A percentile compares a stretch with the other conserved stretches of the same genome.
Evolutionary conservation across 768 basidiomycete species (phyloP).

Genomic region (Aureoboletus auriporus): DNA sequence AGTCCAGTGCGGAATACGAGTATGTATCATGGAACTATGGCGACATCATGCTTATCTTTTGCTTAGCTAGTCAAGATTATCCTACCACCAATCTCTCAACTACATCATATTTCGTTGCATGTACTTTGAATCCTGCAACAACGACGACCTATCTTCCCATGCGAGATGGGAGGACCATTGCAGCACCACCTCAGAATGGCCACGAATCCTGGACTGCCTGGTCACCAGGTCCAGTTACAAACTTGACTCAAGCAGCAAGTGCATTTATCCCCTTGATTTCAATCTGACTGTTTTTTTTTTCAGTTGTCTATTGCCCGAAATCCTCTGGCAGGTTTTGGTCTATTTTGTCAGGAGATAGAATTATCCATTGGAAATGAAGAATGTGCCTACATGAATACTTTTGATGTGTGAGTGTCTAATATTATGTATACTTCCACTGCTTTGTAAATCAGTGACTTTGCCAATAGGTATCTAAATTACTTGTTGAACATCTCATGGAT

Average conservation of each 20-base stretch:
- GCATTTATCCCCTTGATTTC: neutral
- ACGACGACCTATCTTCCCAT: neutral
- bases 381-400: neutral
- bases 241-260: neutral
- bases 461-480: slow-evolving; percentile 1
- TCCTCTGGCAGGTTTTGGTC: neutral
- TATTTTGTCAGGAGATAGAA: neutral
- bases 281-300: neutral
- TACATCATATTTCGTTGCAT: neutral
- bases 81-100: neutral
- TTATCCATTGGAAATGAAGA: neutral
- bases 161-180: neutral
- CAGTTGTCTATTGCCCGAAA: neutral
- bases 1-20: neutral
- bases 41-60: neutral
- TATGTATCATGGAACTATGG: neutral
- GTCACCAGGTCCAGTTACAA: slow-evolving; percentile 1
- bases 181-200: neutral
- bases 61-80: too few relatives aligned
- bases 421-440: neutral
- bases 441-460: neutral
- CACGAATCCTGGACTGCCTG: slow-evolving; percentile 4
- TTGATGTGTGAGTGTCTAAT: neutral
- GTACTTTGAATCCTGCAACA: neutral
- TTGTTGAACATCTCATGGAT: neutral